Percentiles rank a stretch among this genome's conserved stretches.
Conservation (phyloP, 371 early-diverging fungal genomes). For the Umbelopsis sp. region DNA sequence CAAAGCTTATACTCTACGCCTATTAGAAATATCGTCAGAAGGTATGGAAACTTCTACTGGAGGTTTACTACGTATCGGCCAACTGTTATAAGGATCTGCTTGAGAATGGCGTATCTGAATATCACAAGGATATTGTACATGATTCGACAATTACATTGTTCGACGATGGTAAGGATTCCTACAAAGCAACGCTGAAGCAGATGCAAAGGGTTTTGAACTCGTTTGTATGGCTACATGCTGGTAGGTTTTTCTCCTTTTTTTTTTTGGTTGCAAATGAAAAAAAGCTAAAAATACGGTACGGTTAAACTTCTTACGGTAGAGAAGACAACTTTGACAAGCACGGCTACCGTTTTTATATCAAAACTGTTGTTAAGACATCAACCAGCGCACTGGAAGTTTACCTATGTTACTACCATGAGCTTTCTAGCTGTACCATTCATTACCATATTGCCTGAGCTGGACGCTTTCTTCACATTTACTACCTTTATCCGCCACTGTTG, state of each 20-base stretch:
- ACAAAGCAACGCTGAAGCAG: slow-evolving; percentile 75
- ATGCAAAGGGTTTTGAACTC: slow-evolving; percentile 87
- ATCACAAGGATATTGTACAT: slow-evolving; percentile 85
- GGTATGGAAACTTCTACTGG: slow-evolving; percentile 85
- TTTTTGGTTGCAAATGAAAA: too few relatives aligned
- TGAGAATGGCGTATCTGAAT: slow-evolving; percentile 68
- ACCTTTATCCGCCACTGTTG: slow-evolving; percentile 84
- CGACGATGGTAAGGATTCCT: slow-evolving; percentile 77
- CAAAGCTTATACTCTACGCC: too few relatives aligned
- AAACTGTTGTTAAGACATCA: slow-evolving; percentile 10
- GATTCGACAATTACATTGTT: slow-evolving; percentile 90
- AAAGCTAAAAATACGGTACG: too few relatives aligned
- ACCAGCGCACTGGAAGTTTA: slow-evolving; percentile 33
- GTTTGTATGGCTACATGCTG: slow-evolving; percentile 72
- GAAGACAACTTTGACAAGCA: slow-evolving; percentile 13
- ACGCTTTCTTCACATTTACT: slow-evolving; percentile 86
- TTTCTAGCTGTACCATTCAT: slow-evolving; percentile 92
- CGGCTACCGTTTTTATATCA: slow-evolving; percentile 4
- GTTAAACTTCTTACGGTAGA: not conserved
- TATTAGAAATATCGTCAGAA: slow-evolving; percentile 39
- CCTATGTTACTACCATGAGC: slow-evolving; percentile 97
- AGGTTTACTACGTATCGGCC: slow-evolving; percentile 74
- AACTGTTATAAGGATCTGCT: slow-evolving; percentile 78
- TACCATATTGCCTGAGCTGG: slow-evolving; percentile 90
- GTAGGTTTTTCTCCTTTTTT: too few relatives aligned